These are phyloP conservation scores for Pugionium dolabratum DNA, from an alignment of 345 rosid species.

Conservation along the genomic window DNA sequence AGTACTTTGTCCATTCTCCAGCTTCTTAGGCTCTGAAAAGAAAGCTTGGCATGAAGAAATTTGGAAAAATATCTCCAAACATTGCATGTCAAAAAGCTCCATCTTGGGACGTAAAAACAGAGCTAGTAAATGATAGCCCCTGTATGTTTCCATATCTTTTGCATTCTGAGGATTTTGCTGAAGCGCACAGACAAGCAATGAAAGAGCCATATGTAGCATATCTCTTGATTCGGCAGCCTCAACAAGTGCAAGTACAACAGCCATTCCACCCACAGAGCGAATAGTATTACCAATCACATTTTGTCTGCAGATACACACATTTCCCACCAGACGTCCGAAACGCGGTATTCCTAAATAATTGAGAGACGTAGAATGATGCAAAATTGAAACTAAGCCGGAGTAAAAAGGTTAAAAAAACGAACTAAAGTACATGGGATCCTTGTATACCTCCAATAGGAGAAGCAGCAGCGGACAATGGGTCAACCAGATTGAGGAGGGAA, in stretches of 20 bases:
- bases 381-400: not conserved
- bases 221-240: conserved; percentile 88
- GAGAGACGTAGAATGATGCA: conserved; percentile 2
- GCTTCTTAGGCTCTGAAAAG: conserved; percentile 80
- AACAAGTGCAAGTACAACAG: conserved; percentile 77
- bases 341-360: conserved; percentile 81
- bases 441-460: conserved; percentile 88
- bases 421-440: not conserved
- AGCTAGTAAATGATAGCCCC: conserved; percentile 94
- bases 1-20: conserved; percentile 44
- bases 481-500: conserved; percentile 87
- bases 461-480: conserved; percentile 94
- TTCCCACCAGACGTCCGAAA: conserved; percentile 81
- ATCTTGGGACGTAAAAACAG: conserved; percentile 81
- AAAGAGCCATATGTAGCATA: conserved; percentile 90
- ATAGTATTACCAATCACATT: conserved; percentile 80
- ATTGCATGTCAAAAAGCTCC: conserved; percentile 83
- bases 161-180: conserved; percentile 88
- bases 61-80: conserved; percentile 82
- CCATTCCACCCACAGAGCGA: conserved; percentile 78
- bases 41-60: conserved; percentile 97
- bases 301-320: conserved; percentile 71
- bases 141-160: conserved; percentile 79
- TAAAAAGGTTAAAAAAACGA: not conserved
- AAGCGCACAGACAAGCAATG: conserved; percentile 78